phyloP scores from a whole-genome alignment of 1,284 basidiomycete genomes.

The Cryptococcus floricola region DNA sequence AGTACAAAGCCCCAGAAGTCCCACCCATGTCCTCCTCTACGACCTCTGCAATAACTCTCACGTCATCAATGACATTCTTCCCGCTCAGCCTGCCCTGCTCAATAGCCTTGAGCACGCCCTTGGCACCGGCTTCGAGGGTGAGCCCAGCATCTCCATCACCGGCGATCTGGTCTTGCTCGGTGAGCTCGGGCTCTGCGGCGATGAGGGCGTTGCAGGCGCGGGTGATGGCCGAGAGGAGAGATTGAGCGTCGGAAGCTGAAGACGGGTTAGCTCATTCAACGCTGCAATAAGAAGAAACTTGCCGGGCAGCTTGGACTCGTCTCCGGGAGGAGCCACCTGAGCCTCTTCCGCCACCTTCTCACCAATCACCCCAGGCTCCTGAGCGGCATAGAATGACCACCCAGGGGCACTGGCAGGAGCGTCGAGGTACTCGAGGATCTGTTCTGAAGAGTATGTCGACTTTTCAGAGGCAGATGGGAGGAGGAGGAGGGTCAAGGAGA shows the following conservation, averaged over 20 bases:
- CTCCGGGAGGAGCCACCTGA: conserved; percentile 14
- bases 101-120: conserved; percentile 51
- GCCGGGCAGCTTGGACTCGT: conserved; percentile 35
- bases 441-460: conserved; percentile 46
- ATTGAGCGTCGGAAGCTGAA: conserved; percentile 23
- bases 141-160: conserved; percentile 65
- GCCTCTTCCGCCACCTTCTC: conserved; percentile 20
- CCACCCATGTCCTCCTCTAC: conserved; percentile 84
- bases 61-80: conserved; percentile 60
- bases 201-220: conserved; percentile 68
- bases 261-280: background rate
- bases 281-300: conserved; percentile 5
- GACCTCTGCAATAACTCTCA: conserved; percentile 64
- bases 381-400: conserved; percentile 61
- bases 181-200: conserved; percentile 79
- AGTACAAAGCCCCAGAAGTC: conserved; percentile 85
- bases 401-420: conserved; percentile 69
- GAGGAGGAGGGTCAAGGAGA: conserved; percentile 80
- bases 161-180: conserved; percentile 72
- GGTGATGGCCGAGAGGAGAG: conserved; percentile 52
- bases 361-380: conserved; percentile 28
- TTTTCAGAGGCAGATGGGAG: conserved; percentile 58
- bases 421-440: conserved; percentile 72
- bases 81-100: conserved; percentile 54
- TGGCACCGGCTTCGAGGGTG: conserved; percentile 71